Evolutionary conservation across 805 yeast species (phyloP).

Genomic region (Schizosaccharomyces lindneri): DNA sequence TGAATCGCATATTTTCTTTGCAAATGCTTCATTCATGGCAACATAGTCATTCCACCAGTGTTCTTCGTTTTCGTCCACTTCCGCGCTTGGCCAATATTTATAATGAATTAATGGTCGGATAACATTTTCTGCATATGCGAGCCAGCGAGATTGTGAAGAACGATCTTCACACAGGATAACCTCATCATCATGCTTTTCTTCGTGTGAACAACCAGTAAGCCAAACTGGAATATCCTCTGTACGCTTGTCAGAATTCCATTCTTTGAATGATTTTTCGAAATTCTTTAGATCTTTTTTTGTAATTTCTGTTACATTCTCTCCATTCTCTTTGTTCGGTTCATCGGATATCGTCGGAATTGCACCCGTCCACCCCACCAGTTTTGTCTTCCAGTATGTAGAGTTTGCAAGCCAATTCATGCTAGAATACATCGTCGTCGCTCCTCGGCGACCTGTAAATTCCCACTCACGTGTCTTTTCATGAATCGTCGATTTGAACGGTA

Average conservation of each 20-base stretch:
- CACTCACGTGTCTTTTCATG: neutral
- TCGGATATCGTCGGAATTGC: slow-evolving; percentile 24
- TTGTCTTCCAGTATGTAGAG: slow-evolving; percentile 57
- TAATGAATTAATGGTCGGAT: neutral
- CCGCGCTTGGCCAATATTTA: slow-evolving; percentile 11
- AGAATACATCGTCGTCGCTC: slow-evolving; percentile 65
- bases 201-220: neutral
- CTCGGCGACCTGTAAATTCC: slow-evolving; percentile 21
- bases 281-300: neutral
- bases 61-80: slow-evolving; percentile 43
- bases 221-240: neutral
- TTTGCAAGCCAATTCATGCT: slow-evolving; percentile 36
- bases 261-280: neutral
- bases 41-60: slow-evolving; percentile 81
- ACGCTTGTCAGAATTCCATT: neutral
- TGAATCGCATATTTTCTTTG: slow-evolving; percentile 43
- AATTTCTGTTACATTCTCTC: neutral
- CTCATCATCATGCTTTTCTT: neutral
- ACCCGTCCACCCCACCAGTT: slow-evolving; percentile 87
- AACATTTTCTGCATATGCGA: slow-evolving; percentile 18
- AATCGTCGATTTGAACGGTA: neutral
- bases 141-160: slow-evolving; percentile 28
- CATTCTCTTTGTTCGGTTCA: neutral
- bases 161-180: neutral
- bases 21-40: slow-evolving; percentile 71